Percentiles rank a stretch among this genome's conserved stretches.
Evolutionary conservation across 805 yeast genomes (phyloP).

Genomic region (Candida nemodendra): DNA sequence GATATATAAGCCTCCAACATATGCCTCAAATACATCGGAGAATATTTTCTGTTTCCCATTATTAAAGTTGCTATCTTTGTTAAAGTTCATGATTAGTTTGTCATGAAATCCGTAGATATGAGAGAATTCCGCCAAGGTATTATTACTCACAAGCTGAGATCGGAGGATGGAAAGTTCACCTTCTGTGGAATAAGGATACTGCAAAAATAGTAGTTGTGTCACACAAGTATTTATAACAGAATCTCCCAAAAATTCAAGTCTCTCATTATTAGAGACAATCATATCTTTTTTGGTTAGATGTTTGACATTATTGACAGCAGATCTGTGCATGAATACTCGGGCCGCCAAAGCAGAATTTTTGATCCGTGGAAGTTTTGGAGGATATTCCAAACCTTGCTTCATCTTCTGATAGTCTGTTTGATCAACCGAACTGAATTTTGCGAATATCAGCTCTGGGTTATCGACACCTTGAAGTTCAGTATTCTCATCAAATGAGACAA

Average conservation of each 20-base stretch:
- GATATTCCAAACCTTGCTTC: slow-evolving; percentile 32
- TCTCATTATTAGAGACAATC: slow-evolving; percentile 70
- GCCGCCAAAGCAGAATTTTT: slow-evolving; percentile 55
- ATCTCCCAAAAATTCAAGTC: slow-evolving; percentile 90
- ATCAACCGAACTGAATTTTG: background rate
- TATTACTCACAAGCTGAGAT: slow-evolving; percentile 69
- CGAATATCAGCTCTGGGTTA: slow-evolving; percentile 15
- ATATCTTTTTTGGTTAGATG: slow-evolving; percentile 57
- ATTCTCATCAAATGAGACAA: slow-evolving; percentile 41
- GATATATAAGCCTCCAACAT: slow-evolving; percentile 76
- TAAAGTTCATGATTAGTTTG: slow-evolving; percentile 41
- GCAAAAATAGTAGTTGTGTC: slow-evolving; percentile 61
- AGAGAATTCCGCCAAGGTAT: slow-evolving; percentile 69
- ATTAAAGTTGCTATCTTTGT: slow-evolving; percentile 41
- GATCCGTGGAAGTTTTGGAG: slow-evolving; percentile 73
- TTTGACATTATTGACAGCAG: slow-evolving; percentile 58
- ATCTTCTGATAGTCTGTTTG: background rate
- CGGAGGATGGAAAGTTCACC: slow-evolving; percentile 77
- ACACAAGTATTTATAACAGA: slow-evolving; percentile 73
- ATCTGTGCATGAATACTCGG: slow-evolving; percentile 80
- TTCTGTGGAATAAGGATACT: slow-evolving; percentile 71
- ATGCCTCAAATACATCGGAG: slow-evolving; percentile 94
- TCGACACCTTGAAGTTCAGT: slow-evolving; percentile 20
- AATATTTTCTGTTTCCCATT: slow-evolving; percentile 64
- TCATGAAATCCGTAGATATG: slow-evolving; percentile 63